Evolutionary conservation across 2,329 filamentous ascomycete species (phyloP).

Genomic region (Fusarium sambucinum): DNA sequence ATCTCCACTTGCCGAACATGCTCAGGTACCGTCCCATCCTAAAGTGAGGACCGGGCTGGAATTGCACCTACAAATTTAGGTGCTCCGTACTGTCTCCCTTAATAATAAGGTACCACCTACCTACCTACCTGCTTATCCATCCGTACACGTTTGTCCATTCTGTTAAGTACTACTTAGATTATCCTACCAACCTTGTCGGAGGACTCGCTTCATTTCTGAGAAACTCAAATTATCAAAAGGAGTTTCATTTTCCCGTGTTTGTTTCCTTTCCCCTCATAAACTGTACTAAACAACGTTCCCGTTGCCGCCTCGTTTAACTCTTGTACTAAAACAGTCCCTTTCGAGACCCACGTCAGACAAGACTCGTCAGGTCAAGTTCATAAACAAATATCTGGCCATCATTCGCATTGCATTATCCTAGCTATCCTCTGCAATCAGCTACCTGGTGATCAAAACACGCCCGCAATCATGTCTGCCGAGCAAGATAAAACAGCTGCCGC

Average conservation of each 20-base stretch:
- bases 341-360: conserved; percentile 26
- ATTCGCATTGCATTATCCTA: not conserved
- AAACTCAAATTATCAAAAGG: conserved; percentile 16
- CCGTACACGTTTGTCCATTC: not conserved
- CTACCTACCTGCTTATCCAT: not conserved
- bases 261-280: conserved; percentile 1
- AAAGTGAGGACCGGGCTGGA: conserved; percentile 9
- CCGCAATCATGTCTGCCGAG: conserved; percentile 49
- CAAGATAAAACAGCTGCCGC: conserved; percentile 42
- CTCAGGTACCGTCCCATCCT: not conserved
- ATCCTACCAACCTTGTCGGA: not conserved
- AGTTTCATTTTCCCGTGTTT: conserved; percentile 34
- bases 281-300: conserved; percentile 19
- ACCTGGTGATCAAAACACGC: not conserved
- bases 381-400: conserved; percentile 13
- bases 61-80: not conserved
- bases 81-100: conserved; percentile 22
- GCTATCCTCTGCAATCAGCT: not conserved
- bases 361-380: conserved; percentile 18
- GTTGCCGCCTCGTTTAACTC: conserved; percentile 19
- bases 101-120: conserved; percentile 14
- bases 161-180: not conserved
- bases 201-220: conserved; percentile 6
- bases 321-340: conserved; percentile 16
- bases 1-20: conserved; percentile 31